Conservation (phyloP, 2,329 filamentous ascomycete species). For the Botrytis fragariae region DNA sequence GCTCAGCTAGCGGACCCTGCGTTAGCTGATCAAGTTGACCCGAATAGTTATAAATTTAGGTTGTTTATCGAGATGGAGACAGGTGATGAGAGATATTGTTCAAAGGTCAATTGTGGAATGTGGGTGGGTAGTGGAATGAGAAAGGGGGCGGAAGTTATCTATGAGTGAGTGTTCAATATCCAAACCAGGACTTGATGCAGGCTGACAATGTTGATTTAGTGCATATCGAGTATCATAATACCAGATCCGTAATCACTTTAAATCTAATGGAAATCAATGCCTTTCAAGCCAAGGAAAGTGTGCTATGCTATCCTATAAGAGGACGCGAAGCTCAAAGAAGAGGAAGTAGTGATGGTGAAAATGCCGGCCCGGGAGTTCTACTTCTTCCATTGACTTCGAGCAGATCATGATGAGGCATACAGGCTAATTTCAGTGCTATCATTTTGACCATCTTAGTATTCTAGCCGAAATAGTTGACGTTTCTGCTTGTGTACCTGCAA, state of each 20-base stretch:
- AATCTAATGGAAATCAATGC: background rate
- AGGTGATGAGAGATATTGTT: constrained; percentile 48
- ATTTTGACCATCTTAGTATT: background rate
- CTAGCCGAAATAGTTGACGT: background rate
- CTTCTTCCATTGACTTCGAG: background rate
- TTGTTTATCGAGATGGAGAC: constrained; percentile 52
- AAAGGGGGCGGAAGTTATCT: constrained; percentile 46
- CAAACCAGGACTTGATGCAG: background rate
- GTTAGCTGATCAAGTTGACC: constrained; percentile 33
- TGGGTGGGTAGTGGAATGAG: constrained; percentile 52
- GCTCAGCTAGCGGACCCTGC: constrained; percentile 32
- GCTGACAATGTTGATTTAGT: constrained; percentile 21
- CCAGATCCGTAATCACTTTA: background rate
- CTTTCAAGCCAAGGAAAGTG: background rate
- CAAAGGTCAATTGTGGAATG: constrained; percentile 49
- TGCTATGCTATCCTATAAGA: background rate
- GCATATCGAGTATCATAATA: constrained; percentile 27
- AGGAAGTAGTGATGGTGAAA: background rate
- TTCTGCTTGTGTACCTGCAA: background rate
- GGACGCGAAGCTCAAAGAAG: background rate
- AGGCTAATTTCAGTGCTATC: background rate
- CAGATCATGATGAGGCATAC: background rate
- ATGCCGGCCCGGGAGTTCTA: background rate
- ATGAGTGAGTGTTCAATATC: constrained; percentile 42
- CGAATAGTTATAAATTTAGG: constrained; percentile 46